phyloP scores from a whole-genome alignment of 768 basidiomycete species.

The Suillus variegatus region DNA sequence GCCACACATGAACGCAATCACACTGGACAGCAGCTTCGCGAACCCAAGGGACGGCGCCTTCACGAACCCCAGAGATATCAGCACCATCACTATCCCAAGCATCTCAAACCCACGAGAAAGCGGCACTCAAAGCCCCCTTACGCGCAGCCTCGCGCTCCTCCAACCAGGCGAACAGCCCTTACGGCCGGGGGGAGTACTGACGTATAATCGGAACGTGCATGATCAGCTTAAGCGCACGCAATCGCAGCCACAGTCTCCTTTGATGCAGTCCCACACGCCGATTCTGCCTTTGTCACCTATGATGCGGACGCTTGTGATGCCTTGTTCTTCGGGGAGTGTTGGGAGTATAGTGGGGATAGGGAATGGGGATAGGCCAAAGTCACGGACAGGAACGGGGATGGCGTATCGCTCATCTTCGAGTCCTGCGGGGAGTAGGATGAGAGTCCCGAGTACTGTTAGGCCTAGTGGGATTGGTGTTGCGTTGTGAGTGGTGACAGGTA shows the following conservation, averaged over 20 bases:
- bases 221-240: conserved; percentile 32
- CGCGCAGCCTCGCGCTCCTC: conserved; percentile 28
- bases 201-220: conserved; percentile 36
- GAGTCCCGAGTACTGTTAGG: conserved; percentile 24
- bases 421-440: conserved; percentile 39
- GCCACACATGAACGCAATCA: conserved; percentile 8
- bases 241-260: conserved; percentile 20
- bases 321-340: conserved; percentile 3
- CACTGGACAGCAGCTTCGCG: neutral
- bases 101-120: neutral
- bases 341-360: neutral
- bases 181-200: conserved; percentile 27
- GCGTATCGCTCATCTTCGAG: conserved; percentile 41
- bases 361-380: conserved; percentile 41
- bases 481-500: neutral
- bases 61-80: neutral
- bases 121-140: conserved; percentile 17
- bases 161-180: conserved; percentile 27
- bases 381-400: conserved; percentile 73
- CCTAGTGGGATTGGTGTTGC: conserved; percentile 5
- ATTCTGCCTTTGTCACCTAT: conserved; percentile 18
- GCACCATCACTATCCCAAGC: neutral
- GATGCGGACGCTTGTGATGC: conserved; percentile 15
- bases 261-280: conserved; percentile 16
- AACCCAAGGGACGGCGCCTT: neutral